Evolutionary conservation across 495 filamentous ascomycete genomes (phyloP), one percentile per base, ranked within the genome.

Genomic region (Neurospora sp.): DNA sequence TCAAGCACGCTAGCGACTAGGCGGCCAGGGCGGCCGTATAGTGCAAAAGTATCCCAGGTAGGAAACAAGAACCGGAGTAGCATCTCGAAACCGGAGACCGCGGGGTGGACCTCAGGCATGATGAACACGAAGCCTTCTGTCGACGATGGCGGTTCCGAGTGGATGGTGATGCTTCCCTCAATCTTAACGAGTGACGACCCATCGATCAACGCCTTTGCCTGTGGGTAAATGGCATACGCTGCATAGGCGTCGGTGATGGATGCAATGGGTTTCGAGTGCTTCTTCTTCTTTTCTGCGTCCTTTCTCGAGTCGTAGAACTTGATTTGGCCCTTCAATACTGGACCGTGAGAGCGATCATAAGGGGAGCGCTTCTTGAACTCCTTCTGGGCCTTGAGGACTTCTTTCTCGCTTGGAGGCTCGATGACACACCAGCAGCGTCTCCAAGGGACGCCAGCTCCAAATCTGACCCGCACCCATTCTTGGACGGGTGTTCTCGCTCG

Each of bases 401-500:
- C 92, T 82, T 98, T 99, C 81, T 97, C 94, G 76, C 94, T 91
- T 4, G 96, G 96, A 27, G 95, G 96, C 11, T 88, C 88, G 72
- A 98, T 91, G 74, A 98, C 95, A 81, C 94, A 97, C 93, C 93
- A 99, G 80, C 94, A 98, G 16, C 95, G 91, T 76, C 92, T 89
- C 96, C 96, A 99, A 3, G 96, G 95, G 11, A 95, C 97, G 20
- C 96, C 96, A 16, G 96, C 95, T 20, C 96, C 96, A 77, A 99
- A 99, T 75, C 96, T 86, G 20, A 99, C 96, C 69, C 96, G 89
- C 3, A 92, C 93, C 96, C 96, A 99, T 82, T 98, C 94, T 81
- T 96, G 93, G 68, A 92, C 85, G 70, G 89, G 91, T 70, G 92
- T 87, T 69, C 87, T 88, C 31, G 89, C 86, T 69, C 92, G 89